These are phyloP conservation scores for Kuraishia cidri DNA, from an alignment of 805 yeast genomes.

Conservation along the genomic window DNA sequence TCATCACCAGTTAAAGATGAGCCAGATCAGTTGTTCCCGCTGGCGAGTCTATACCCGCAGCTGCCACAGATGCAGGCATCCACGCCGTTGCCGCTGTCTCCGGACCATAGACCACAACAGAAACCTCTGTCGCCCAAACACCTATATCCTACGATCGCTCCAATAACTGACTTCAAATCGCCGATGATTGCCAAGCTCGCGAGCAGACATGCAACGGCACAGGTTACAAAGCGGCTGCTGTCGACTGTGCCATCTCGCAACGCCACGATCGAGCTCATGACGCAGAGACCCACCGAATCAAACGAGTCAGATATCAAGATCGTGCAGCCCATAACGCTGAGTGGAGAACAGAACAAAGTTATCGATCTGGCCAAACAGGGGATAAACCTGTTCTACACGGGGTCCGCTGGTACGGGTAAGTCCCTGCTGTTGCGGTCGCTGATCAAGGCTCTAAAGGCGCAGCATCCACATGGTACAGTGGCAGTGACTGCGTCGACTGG, in stretches of 20 bases:
- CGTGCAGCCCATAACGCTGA: conserved; percentile 6
- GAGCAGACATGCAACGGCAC: neutral
- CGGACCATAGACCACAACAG: neutral
- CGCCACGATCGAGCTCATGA: conserved; percentile 2
- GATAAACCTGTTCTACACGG: conserved; percentile 62
- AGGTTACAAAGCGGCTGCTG: neutral
- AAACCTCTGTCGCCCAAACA: neutral
- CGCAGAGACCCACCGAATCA: neutral
- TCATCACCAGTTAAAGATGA: no score
- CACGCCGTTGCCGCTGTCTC: neutral
- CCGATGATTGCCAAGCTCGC: no score
- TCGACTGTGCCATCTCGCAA: neutral
- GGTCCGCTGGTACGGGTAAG: conserved; percentile 87
- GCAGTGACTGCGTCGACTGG: conserved; percentile 97
- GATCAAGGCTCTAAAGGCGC: conserved; percentile 38
- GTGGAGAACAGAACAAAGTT: conserved; percentile 35
- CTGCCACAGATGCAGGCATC: neutral
- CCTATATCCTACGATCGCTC: neutral
- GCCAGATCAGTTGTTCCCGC: no score
- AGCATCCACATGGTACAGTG: conserved; percentile 36
- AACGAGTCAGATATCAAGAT: conserved; percentile 1
- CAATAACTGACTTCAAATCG: no score
- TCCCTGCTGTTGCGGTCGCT: conserved; percentile 60
- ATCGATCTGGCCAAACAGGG: conserved; percentile 39
- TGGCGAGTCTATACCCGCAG: no score